A percentile compares a stretch with the other conserved stretches of the same genome.
phyloP scores from a whole-genome alignment of 78 protist genomes.

The Dictyostelium purpureum region DNA sequence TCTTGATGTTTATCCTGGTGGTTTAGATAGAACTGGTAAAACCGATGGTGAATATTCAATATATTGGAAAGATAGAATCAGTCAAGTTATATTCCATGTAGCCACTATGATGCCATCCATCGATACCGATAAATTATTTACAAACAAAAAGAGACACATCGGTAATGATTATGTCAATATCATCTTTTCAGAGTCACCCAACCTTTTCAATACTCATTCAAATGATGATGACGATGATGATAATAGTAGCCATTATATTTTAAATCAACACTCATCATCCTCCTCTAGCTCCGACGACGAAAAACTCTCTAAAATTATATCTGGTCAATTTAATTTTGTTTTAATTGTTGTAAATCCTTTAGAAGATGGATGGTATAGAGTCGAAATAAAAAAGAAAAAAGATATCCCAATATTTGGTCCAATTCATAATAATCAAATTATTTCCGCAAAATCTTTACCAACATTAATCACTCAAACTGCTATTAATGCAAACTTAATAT shows the following conservation, averaged over 20 bases:
- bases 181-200: slow-evolving; percentile 66
- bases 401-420: slow-evolving; percentile 80
- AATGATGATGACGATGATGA: not conserved
- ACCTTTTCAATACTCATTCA: not conserved
- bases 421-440: slow-evolving; percentile 45
- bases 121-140: slow-evolving; percentile 45
- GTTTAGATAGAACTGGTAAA: slow-evolving; percentile 69
- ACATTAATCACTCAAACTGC: slow-evolving; percentile 67
- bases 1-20: slow-evolving; percentile 80
- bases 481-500: slow-evolving; percentile 66
- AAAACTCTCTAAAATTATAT: slow-evolving; percentile 1
- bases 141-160: slow-evolving; percentile 82
- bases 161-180: slow-evolving; percentile 85
- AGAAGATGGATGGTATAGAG: slow-evolving; percentile 56
- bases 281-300: not conserved
- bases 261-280: not conserved
- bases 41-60: slow-evolving; percentile 79
- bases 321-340: slow-evolving; percentile 84
- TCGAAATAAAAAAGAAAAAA: slow-evolving; percentile 77
- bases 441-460: slow-evolving; percentile 68
- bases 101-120: slow-evolving; percentile 80
- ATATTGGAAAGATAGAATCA: slow-evolving; percentile 73
- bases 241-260: not conserved
- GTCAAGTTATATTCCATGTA: slow-evolving; percentile 74
- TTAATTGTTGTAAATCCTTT: slow-evolving; percentile 66